phyloP scores from a whole-genome alignment of 2,329 filamentous ascomycete species.

The Dactylellina parvicollis region DNA sequence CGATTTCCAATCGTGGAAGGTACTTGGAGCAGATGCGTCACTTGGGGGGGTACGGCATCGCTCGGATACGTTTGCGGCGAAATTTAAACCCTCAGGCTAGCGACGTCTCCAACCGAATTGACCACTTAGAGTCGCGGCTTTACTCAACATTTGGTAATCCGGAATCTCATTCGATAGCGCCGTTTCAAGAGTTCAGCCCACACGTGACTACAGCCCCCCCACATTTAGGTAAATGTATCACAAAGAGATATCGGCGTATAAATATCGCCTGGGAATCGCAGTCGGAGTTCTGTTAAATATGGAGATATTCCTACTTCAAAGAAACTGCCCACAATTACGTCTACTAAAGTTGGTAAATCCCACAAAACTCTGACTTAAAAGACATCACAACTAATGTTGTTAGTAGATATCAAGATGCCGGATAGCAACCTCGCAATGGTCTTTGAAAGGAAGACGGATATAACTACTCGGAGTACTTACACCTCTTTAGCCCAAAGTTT shows the following conservation, averaged over 20 bases:
- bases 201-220: background rate
- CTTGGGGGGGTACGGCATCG: background rate
- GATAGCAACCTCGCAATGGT: background rate
- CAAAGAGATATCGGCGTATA: background rate
- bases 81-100: background rate
- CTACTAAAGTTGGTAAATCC: too few relatives aligned
- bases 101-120: background rate
- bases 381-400: too few relatives aligned
- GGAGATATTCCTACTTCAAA: background rate
- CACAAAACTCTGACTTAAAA: too few relatives aligned
- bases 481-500: constrained; percentile 11
- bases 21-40: background rate
- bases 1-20: background rate
- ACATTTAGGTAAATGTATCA: background rate
- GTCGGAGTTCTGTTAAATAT: background rate
- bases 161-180: background rate
- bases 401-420: background rate
- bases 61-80: background rate
- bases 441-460: background rate
- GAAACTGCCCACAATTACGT: too few relatives aligned
- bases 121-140: background rate
- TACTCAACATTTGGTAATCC: background rate
- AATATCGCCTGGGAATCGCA: background rate
- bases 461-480: background rate
- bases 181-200: background rate